These are phyloP conservation scores for Nicotiana benthamiana DNA, from an alignment of 257 asterid genomes.

Conservation along the genomic window DNA sequence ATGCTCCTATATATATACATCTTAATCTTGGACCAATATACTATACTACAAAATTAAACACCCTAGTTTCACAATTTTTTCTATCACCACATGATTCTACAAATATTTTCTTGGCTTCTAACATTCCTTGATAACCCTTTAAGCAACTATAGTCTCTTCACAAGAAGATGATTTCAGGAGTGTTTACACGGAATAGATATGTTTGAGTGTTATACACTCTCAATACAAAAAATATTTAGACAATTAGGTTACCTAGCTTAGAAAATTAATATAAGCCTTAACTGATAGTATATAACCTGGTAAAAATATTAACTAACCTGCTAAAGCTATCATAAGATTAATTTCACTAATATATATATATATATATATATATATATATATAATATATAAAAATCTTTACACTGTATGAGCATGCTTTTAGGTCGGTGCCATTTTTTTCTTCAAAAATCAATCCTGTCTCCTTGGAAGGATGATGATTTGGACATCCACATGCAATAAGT, in stretches of 20 bases:
- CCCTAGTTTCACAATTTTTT: not conserved
- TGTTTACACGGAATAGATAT: too few relatives aligned
- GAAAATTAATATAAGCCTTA: too few relatives aligned
- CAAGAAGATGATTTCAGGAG: not conserved
- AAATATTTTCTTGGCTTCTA: not conserved
- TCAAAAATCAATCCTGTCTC: not conserved
- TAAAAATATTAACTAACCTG: too few relatives aligned
- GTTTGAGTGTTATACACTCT: not conserved
- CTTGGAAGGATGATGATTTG: not conserved
- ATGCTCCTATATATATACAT: conserved; percentile 1
- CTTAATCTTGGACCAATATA: conserved; percentile 1
- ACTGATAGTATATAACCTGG: too few relatives aligned
- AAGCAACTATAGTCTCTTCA: not conserved
- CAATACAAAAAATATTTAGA: not conserved
- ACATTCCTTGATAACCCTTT: not conserved
- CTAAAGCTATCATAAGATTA: not conserved
- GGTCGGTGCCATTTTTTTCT: not conserved
- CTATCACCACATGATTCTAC: not conserved
- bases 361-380: too few relatives aligned
- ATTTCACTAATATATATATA: not conserved
- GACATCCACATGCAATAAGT: not conserved
- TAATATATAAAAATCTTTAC: too few relatives aligned
- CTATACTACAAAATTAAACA: not conserved
- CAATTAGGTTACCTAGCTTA: too few relatives aligned
- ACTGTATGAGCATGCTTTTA: not conserved